Conservation (phyloP, 495 filamentous ascomycete species). For the Letharia lupina region DNA sequence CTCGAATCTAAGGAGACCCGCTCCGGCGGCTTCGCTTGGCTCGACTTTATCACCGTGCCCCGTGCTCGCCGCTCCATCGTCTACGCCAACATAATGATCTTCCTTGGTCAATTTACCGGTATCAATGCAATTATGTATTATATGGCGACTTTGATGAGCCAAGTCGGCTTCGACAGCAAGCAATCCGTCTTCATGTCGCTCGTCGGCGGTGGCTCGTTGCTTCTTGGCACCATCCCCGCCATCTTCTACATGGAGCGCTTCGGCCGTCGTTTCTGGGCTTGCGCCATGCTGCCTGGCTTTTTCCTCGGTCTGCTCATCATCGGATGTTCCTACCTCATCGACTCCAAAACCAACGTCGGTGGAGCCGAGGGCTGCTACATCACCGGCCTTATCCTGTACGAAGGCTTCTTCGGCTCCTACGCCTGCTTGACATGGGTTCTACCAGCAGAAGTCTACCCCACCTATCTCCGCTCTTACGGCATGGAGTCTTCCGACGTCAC, state of each 20-base stretch:
- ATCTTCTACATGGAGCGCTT: conserved; percentile 53
- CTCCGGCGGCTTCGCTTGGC: conserved; percentile 43
- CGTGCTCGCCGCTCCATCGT: conserved; percentile 51
- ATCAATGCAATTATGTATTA: conserved; percentile 58
- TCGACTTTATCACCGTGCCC: conserved; percentile 54
- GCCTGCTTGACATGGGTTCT: conserved; percentile 57
- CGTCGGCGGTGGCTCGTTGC: conserved; percentile 50
- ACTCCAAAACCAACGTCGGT: conserved; percentile 31
- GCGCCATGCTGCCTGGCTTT: conserved; percentile 52
- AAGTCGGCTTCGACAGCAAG: conserved; percentile 47
- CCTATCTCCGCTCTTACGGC: conserved; percentile 51
- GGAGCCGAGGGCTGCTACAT: conserved; percentile 46
- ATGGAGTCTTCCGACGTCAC: conserved; percentile 50
- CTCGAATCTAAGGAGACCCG: conserved; percentile 30
- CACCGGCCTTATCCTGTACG: conserved; percentile 50
- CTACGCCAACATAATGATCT: conserved; percentile 55
- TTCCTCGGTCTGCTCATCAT: conserved; percentile 51
- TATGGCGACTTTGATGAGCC: conserved; percentile 49
- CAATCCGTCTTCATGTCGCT: conserved; percentile 53
- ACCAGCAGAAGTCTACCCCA: conserved; percentile 52
- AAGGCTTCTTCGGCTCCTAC: conserved; percentile 56
- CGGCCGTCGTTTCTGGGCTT: conserved; percentile 55
- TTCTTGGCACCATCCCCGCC: conserved; percentile 50
- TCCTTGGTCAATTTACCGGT: conserved; percentile 54
- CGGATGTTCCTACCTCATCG: conserved; percentile 45